These are phyloP conservation scores for Anisogramma anomala DNA, from an alignment of 2,329 filamentous ascomycete species.

Conservation along the genomic window DNA sequence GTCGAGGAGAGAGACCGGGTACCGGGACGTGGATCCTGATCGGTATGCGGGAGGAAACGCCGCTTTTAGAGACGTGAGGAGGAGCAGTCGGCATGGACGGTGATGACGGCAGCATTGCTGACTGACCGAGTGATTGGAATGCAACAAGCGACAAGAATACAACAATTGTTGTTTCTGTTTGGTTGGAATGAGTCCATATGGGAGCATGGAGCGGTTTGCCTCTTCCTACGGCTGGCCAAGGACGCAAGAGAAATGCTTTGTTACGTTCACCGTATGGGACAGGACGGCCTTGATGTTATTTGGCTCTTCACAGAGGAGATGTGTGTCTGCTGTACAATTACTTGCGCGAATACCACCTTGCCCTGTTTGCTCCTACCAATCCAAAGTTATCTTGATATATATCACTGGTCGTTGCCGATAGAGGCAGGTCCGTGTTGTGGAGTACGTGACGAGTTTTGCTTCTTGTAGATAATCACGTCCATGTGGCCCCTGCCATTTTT, in stretches of 20 bases:
- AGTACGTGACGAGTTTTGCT: too few species aligned
- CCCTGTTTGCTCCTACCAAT: neutral
- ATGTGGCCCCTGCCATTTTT: too few species aligned
- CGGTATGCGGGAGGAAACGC: constrained; percentile 22
- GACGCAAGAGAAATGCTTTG: too few species aligned
- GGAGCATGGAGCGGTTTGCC: too few species aligned
- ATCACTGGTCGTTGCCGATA: neutral
- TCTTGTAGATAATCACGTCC: too few species aligned
- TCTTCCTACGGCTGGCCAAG: too few species aligned
- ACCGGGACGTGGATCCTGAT: constrained; percentile 23
- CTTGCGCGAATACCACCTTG: neutral
- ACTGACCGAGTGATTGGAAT: neutral
- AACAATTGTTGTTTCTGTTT: too few species aligned
- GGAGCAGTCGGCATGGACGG: constrained; percentile 23
- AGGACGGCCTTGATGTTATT: constrained; percentile 1
- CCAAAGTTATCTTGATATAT: neutral
- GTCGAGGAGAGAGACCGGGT: constrained; percentile 18
- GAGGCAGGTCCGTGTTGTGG: too few species aligned
- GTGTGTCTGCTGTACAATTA: neutral
- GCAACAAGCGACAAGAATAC: too few species aligned
- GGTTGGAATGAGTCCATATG: too few species aligned
- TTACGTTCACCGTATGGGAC: neutral
- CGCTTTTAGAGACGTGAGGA: constrained; percentile 22
- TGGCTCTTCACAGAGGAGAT: too few species aligned
- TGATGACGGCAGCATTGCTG: too few species aligned